These are phyloP conservation scores for Alternaria sp. DNA, from an alignment of 2,329 filamentous ascomycete genomes.

Conservation along the genomic window DNA sequence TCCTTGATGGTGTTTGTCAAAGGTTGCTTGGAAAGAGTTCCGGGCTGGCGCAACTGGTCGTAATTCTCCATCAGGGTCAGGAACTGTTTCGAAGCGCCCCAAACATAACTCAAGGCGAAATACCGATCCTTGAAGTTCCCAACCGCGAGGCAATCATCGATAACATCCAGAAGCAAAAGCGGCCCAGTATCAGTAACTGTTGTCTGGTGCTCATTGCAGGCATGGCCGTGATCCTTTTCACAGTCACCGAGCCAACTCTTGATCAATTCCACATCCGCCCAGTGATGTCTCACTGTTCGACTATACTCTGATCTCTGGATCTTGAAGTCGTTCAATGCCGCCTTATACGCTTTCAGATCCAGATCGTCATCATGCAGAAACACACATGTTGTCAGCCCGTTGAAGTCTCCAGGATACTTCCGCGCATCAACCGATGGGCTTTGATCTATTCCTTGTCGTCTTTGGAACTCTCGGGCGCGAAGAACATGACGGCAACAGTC, in stretches of 20 bases:
- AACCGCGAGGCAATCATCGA: background rate
- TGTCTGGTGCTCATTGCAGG: background rate
- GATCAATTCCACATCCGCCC: background rate
- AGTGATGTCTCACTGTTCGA: background rate
- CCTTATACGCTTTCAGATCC: background rate
- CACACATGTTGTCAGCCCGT: background rate
- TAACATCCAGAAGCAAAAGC: constrained; percentile 4
- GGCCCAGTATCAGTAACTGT: background rate
- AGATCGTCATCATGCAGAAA: constrained; percentile 2
- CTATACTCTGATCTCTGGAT: background rate
- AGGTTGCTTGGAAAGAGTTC: background rate
- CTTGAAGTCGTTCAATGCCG: background rate
- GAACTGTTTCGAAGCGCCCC: constrained; percentile 9
- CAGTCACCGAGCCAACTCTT: constrained; percentile 5
- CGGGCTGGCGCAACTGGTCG: background rate
- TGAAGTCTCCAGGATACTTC: background rate
- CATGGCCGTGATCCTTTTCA: background rate
- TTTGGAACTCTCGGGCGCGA: background rate
- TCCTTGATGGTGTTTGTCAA: constrained; percentile 8
- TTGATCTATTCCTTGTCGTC: background rate
- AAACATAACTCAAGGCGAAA: constrained; percentile 11
- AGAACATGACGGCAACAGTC: constrained; percentile 3
- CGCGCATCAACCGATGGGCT: background rate
- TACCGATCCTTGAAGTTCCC: background rate
- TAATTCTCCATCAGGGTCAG: constrained; percentile 2